These are phyloP conservation scores for Claviceps monticola DNA, from an alignment of 2,329 filamentous ascomycete genomes.

Conservation along the genomic window DNA sequence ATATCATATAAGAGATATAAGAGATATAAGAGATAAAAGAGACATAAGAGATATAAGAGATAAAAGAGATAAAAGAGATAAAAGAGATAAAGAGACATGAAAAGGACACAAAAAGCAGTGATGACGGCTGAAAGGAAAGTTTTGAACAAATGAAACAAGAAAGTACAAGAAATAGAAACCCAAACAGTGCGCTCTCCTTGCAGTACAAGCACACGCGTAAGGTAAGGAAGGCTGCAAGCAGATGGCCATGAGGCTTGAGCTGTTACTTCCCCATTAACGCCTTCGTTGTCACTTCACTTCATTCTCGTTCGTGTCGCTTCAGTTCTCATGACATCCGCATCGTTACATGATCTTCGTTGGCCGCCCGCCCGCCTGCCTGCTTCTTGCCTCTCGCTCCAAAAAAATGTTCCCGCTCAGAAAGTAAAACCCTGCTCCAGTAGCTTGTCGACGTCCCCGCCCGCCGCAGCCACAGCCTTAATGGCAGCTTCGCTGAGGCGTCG, in stretches of 20 bases:
- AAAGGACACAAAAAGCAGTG: neutral
- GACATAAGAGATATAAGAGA: neutral
- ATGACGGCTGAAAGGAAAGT: neutral
- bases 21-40: neutral
- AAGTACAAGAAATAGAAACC: neutral
- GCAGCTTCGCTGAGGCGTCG: slow-evolving; percentile 54
- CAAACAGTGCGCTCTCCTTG: neutral
- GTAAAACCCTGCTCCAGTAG: slow-evolving; percentile 36
- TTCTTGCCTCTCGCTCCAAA: neutral
- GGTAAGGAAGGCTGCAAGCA: neutral
- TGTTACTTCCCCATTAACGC: neutral
- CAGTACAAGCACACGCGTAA: neutral
- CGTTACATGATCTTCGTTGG: neutral
- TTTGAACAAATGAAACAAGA: neutral
- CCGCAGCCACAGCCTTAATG: slow-evolving; percentile 53
- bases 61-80: neutral
- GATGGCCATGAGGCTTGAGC: neutral
- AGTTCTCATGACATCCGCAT: neutral
- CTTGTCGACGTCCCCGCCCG: slow-evolving; percentile 51
- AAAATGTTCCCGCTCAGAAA: slow-evolving; percentile 15
- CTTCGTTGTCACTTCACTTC: neutral
- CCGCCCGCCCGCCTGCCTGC: too few relatives aligned
- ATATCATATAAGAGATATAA: neutral
- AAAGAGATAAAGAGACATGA: neutral
- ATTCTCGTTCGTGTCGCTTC: neutral